phyloP scores from a whole-genome alignment of 495 filamentous ascomycete genomes.

The Penicillium odoratum region DNA sequence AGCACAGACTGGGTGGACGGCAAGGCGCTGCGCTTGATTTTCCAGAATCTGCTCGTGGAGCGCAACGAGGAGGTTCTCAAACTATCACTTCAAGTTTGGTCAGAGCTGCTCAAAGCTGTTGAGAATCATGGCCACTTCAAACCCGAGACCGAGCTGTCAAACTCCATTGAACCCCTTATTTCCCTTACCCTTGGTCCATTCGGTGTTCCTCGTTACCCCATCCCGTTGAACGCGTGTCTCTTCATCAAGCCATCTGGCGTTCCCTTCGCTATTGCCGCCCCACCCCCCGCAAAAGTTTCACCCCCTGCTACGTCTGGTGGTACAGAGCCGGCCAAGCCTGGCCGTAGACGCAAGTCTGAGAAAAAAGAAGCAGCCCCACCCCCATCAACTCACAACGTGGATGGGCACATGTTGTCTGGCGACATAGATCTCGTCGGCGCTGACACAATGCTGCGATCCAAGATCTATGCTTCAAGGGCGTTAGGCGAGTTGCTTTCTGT shows the following conservation, averaged over 20 bases:
- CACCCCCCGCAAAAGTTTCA: slow-evolving; percentile 57
- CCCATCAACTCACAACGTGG: slow-evolving; percentile 81
- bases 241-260: slow-evolving; percentile 95
- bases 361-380: slow-evolving; percentile 73
- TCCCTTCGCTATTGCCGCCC: slow-evolving; percentile 60
- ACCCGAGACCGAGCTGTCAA: slow-evolving; percentile 58
- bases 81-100: slow-evolving; percentile 85
- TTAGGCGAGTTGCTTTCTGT: slow-evolving; percentile 59
- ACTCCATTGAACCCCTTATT: slow-evolving; percentile 72
- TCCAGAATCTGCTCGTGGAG: slow-evolving; percentile 94
- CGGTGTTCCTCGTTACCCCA: slow-evolving; percentile 82
- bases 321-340: slow-evolving; percentile 41
- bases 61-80: slow-evolving; percentile 76
- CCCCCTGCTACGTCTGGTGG: slow-evolving; percentile 38
- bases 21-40: slow-evolving; percentile 81
- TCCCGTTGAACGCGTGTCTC: slow-evolving; percentile 82
- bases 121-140: slow-evolving; percentile 59
- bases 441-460: slow-evolving; percentile 84
- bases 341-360: slow-evolving; percentile 78
- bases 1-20: slow-evolving; percentile 92
- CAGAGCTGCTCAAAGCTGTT: slow-evolving; percentile 69
- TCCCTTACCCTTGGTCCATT: slow-evolving; percentile 83
- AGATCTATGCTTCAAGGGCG: slow-evolving; percentile 80
- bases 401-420: slow-evolving; percentile 96
- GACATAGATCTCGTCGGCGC: slow-evolving; percentile 91